Conservation (phyloP, 2,329 filamentous ascomycete genomes). For the Bipolaris zeicola region DNA sequence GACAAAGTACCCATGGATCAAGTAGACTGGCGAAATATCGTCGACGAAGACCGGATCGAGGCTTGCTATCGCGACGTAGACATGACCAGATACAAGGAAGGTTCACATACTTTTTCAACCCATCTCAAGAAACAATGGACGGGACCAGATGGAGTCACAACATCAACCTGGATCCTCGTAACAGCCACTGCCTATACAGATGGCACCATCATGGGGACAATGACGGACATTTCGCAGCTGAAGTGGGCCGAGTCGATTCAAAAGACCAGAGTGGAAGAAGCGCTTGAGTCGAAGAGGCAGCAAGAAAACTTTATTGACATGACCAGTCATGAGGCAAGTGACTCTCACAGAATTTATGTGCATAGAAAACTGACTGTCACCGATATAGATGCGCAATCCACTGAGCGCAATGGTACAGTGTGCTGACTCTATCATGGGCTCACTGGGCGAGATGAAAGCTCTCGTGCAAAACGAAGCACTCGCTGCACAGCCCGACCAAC, state of each 20-base stretch:
- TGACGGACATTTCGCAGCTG: conserved; percentile 43
- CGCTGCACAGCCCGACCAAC: not conserved
- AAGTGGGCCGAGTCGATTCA: conserved; percentile 36
- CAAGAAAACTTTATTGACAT: conserved; percentile 36
- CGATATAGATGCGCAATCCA: conserved; percentile 34
- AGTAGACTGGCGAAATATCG: conserved; percentile 11
- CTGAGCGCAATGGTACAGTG: conserved; percentile 37
- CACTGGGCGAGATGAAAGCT: conserved; percentile 8
- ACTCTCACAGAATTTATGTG: not conserved
- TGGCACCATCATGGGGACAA: conserved; percentile 31
- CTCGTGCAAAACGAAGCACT: conserved; percentile 1
- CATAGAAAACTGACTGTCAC: not conserved
- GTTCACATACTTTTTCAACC: conserved; percentile 14
- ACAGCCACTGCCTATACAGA: conserved; percentile 21
- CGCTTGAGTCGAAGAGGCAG: conserved; percentile 26
- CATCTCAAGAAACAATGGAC: conserved; percentile 24
- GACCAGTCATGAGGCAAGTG: conserved; percentile 25
- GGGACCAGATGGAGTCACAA: conserved; percentile 18
- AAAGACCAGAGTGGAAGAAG: conserved; percentile 16
- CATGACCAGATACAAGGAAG: not conserved
- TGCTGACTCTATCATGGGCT: conserved; percentile 25
- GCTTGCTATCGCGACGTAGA: conserved; percentile 9
- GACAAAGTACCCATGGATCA: conserved; percentile 13
- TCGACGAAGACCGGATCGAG: conserved; percentile 7
- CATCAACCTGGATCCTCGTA: conserved; percentile 21